These are phyloP conservation scores for Calocybe cyanea DNA, from an alignment of 768 basidiomycete species.

Conservation along the genomic window DNA sequence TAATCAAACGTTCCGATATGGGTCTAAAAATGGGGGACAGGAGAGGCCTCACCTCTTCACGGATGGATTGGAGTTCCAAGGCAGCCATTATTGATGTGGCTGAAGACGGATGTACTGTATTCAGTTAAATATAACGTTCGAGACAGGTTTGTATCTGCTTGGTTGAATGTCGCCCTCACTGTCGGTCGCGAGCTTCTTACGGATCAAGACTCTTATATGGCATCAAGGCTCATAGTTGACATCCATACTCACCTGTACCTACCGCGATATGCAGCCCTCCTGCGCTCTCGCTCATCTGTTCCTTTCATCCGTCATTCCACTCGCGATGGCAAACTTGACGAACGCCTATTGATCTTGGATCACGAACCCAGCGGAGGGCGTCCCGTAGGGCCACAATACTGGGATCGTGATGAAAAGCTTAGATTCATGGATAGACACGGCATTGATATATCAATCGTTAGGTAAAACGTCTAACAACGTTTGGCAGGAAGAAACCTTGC, in stretches of 20 bases:
- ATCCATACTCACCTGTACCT: constrained; percentile 87
- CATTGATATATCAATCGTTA: constrained; percentile 77
- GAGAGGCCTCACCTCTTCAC: constrained; percentile 24
- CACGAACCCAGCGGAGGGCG: constrained; percentile 77
- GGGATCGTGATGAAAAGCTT: constrained; percentile 72
- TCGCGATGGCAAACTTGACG: constrained; percentile 48
- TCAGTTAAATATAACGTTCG: constrained; percentile 7
- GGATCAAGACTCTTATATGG: constrained; percentile 16
- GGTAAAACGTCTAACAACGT: constrained; percentile 37
- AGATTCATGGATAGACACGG: constrained; percentile 82
- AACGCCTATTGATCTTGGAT: constrained; percentile 74
- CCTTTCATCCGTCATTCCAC: constrained; percentile 60
- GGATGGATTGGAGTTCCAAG: constrained; percentile 19
- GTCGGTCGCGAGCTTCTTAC: too few species aligned
- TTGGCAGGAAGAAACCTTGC: too few species aligned
- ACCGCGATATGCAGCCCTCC: constrained; percentile 68
- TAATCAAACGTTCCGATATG: constrained; percentile 2
- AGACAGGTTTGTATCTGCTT: constrained; percentile 20
- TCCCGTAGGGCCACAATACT: constrained; percentile 82
- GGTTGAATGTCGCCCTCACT: background rate
- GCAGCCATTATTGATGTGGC: background rate
- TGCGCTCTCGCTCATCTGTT: constrained; percentile 58
- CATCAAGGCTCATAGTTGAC: constrained; percentile 57
- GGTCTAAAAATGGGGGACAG: constrained; percentile 2
- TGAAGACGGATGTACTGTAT: background rate